phyloP scores from a whole-genome alignment of 495 filamentous ascomycete species.

The Chaetomium tenue region DNA sequence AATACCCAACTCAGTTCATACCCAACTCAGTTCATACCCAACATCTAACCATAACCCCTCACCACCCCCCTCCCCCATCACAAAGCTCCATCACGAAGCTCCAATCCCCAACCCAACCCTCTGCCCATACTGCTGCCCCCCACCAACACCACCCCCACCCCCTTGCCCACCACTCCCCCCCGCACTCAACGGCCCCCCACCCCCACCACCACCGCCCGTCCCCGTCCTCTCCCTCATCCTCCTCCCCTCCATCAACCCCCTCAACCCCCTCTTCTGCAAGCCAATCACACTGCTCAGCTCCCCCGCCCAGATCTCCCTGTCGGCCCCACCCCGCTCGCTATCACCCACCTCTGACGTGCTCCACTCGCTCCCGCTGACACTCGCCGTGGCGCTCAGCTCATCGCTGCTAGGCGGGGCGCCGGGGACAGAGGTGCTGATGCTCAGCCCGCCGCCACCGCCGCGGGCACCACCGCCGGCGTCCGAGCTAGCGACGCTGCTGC shows the following conservation, averaged over 20 bases:
- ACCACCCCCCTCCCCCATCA: no score
- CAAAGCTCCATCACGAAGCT: slow-evolving; percentile 17
- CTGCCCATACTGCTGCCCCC: slow-evolving; percentile 17
- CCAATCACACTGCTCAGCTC: slow-evolving; percentile 93
- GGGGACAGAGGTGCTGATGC: slow-evolving; percentile 43
- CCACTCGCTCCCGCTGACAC: slow-evolving; percentile 50
- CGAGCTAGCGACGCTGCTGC: slow-evolving; percentile 7
- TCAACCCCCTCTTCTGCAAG: slow-evolving; percentile 85
- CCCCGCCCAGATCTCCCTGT: slow-evolving; percentile 71
- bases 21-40: no score
- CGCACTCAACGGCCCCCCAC: not conserved
- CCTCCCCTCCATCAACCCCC: slow-evolving; percentile 93
- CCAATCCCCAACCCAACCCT: slow-evolving; percentile 31
- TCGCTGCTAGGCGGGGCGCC: slow-evolving; percentile 41
- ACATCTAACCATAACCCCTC: no score
- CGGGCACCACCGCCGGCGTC: not conserved
- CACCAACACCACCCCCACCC: slow-evolving; percentile 6
- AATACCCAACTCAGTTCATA: no score
- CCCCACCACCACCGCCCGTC: slow-evolving; percentile 18
- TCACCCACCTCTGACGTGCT: slow-evolving; percentile 45
- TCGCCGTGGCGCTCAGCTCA: slow-evolving; percentile 50
- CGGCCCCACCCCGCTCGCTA: slow-evolving; percentile 40
- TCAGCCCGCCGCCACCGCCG: slow-evolving; percentile 28
- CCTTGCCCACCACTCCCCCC: slow-evolving; percentile 15
- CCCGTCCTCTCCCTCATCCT: slow-evolving; percentile 69